phyloP scores from a whole-genome alignment of 2,329 filamentous ascomycete genomes.

The Calonectria fujianensis region DNA sequence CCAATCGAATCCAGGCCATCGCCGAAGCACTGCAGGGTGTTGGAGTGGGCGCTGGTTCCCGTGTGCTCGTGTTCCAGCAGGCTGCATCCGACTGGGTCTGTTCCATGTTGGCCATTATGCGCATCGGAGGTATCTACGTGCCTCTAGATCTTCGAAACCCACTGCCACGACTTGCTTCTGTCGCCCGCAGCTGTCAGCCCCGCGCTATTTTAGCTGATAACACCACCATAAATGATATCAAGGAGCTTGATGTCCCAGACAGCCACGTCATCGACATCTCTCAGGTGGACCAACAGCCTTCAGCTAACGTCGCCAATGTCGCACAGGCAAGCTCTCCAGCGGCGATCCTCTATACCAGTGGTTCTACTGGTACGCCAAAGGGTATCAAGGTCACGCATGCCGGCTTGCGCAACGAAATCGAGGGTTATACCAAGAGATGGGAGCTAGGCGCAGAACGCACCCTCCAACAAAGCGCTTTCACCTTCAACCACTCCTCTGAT shows the following conservation, averaged over 20 bases:
- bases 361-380: constrained; percentile 20
- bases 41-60: not conserved
- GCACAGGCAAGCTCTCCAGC: not conserved
- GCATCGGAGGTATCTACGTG: constrained; percentile 61
- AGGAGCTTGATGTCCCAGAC: not conserved
- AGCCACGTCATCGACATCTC: not conserved
- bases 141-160: constrained; percentile 62
- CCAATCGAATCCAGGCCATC: not conserved
- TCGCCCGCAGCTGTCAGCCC: not conserved
- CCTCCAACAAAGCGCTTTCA: constrained; percentile 13
- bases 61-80: constrained; percentile 3
- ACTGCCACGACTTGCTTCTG: constrained; percentile 52
- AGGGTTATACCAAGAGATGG: not conserved
- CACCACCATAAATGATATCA: not conserved
- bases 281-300: not conserved
- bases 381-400: not conserved
- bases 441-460: not conserved
- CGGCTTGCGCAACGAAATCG: constrained; percentile 4
- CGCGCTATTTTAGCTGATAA: not conserved
- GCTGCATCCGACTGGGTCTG: not conserved
- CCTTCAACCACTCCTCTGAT: constrained; percentile 11
- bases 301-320: not conserved
- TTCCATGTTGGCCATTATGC: constrained; percentile 63
- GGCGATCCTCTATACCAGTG: constrained; percentile 16
- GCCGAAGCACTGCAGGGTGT: not conserved